These are phyloP conservation scores for Emmonsiellopsis sp. DNA, from an alignment of 2,329 filamentous ascomycete genomes.

Conservation along the genomic window DNA sequence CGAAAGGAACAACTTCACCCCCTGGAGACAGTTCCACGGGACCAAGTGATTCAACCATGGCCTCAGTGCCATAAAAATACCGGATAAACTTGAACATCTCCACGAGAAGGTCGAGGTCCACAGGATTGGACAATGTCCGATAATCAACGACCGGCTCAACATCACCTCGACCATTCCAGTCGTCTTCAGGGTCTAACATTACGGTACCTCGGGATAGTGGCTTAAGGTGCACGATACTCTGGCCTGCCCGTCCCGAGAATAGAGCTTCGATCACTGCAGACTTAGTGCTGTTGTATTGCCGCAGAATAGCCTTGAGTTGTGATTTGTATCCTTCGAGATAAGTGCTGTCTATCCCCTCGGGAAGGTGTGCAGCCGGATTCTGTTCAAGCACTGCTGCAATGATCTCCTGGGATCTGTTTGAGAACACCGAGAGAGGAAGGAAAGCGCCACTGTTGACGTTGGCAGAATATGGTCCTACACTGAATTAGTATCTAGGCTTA, in stretches of 20 bases:
- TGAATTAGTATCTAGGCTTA: background rate
- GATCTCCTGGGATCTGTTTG: background rate
- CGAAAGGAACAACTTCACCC: conserved; percentile 16
- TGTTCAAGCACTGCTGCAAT: background rate
- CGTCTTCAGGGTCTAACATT: conserved; percentile 26
- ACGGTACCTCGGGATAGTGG: conserved; percentile 35
- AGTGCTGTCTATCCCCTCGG: background rate
- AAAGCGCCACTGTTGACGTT: background rate
- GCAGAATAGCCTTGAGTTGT: background rate
- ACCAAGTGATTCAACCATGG: conserved; percentile 13
- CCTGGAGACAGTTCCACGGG: background rate
- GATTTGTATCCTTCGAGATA: background rate
- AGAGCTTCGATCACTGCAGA: background rate
- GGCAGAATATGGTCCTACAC: background rate
- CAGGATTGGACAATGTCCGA: conserved; percentile 29
- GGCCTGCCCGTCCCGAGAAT: background rate
- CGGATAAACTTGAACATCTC: conserved; percentile 12
- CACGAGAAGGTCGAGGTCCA: conserved; percentile 26
- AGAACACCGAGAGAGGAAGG: background rate
- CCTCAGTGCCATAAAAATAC: conserved; percentile 7
- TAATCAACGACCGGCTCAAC: conserved; percentile 30
- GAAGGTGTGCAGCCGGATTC: background rate
- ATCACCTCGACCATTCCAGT: conserved; percentile 17
- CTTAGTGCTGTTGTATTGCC: background rate
- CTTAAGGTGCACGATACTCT: conserved; percentile 15